Conservation (phyloP, 345 rosid species). For the Arabis alpina region DNA sequence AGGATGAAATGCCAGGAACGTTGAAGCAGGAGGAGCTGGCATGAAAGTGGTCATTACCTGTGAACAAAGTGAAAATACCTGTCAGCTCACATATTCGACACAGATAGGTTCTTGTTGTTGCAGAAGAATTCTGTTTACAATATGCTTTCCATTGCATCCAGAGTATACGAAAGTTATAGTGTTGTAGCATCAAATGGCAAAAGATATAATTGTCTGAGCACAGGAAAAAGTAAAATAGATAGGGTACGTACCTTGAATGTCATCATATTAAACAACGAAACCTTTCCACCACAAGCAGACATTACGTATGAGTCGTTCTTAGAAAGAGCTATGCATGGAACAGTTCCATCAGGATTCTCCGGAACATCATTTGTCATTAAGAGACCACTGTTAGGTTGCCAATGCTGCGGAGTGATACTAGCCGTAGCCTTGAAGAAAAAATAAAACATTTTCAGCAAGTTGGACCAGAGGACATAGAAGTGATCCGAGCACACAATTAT, state of each 20-base stretch:
- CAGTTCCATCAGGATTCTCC: constrained; percentile 57
- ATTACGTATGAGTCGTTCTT: constrained; percentile 66
- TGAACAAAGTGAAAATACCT: constrained; percentile 17
- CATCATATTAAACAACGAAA: constrained; percentile 63
- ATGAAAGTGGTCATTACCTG: constrained; percentile 69
- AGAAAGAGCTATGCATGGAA: constrained; percentile 60
- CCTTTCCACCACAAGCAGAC: constrained; percentile 66
- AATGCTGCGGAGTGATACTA: constrained; percentile 59
- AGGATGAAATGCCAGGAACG: constrained; percentile 62
- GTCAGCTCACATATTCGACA: constrained; percentile 12
- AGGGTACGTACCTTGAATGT: constrained; percentile 51
- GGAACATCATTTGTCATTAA: constrained; percentile 74
- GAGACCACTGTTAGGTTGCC: constrained; percentile 84
- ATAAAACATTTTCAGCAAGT: constrained; percentile 17
- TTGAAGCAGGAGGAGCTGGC: constrained; percentile 63
- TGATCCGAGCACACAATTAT: background rate
- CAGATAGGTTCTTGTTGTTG: background rate
- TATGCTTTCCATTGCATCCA: background rate
- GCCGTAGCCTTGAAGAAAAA: constrained; percentile 63
- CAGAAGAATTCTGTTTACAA: background rate
- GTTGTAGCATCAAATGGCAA: constrained; percentile 6
- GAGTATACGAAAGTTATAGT: background rate
- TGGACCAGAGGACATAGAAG: background rate
- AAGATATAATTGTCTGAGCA: constrained; percentile 2
- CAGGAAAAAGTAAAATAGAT: background rate